phyloP scores from a whole-genome alignment of 2,329 filamentous ascomycete genomes.

The Colletotrichum cereale region DNA sequence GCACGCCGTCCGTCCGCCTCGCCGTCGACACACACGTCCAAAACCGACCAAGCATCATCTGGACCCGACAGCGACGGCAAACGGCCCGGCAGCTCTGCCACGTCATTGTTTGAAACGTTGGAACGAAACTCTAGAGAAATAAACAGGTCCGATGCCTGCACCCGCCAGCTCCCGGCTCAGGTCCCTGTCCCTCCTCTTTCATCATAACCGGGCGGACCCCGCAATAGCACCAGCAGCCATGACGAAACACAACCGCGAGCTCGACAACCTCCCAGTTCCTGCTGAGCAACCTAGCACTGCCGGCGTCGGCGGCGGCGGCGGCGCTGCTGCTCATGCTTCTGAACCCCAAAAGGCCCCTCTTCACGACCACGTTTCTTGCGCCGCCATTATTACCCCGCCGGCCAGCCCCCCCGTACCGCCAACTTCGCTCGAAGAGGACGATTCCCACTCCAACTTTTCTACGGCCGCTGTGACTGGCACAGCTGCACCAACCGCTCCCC shows the following conservation, averaged over 20 bases:
- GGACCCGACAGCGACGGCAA: background rate
- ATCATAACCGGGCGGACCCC: constrained; percentile 28
- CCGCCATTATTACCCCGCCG: constrained; percentile 37
- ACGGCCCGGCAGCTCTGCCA: background rate
- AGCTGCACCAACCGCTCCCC: constrained; percentile 10
- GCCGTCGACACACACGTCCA: background rate
- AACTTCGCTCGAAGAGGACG: constrained; percentile 25
- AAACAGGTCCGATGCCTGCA: constrained; percentile 29
- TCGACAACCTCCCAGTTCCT: constrained; percentile 11
- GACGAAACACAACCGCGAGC: constrained; percentile 31
- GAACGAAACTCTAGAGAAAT: background rate
- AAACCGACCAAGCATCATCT: background rate
- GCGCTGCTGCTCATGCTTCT: constrained; percentile 12
- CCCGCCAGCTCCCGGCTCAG: constrained; percentile 32
- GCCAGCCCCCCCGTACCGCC: constrained; percentile 36
- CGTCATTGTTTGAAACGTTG: background rate
- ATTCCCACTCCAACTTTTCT: constrained; percentile 23
- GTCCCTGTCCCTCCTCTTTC: constrained; percentile 30
- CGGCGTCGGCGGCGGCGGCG: background rate
- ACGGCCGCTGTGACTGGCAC: background rate
- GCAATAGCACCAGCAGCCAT: constrained; percentile 21
- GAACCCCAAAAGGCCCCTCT: constrained; percentile 27
- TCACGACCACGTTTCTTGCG: constrained; percentile 26
- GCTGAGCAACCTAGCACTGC: constrained; percentile 1
- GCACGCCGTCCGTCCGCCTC: background rate